phyloP scores from a whole-genome alignment of 352 stramenopile species.

The Halophytophthora batemanensis region DNA sequence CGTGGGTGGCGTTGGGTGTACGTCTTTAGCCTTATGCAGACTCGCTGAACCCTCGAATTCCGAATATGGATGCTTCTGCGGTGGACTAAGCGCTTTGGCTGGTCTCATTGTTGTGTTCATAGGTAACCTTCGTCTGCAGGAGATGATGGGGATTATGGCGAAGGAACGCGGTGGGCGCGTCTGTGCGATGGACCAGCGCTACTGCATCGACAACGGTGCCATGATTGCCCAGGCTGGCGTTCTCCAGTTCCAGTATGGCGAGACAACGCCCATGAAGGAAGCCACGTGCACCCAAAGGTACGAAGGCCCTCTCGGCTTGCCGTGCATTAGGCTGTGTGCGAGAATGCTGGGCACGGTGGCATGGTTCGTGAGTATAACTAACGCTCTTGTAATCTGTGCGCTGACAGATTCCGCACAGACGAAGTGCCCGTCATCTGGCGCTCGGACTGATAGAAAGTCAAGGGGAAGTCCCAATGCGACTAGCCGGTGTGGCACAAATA shows the following conservation, averaged over 20 bases:
- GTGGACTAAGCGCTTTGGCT: neutral
- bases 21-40: slow-evolving; percentile 25
- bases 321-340: too few relatives aligned
- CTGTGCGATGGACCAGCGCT: slow-evolving; percentile 98
- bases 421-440: slow-evolving; percentile 97
- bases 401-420: slow-evolving; percentile 94
- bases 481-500: too few relatives aligned
- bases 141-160: slow-evolving; percentile 99
- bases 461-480: too few relatives aligned
- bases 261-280: slow-evolving; percentile 88
- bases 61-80: neutral
- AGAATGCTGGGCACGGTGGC: too few relatives aligned
- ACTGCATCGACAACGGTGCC: slow-evolving; percentile 99
- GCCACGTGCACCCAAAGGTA: slow-evolving; percentile 93
- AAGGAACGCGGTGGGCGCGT: slow-evolving; percentile 92
- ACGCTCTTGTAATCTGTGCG: neutral
- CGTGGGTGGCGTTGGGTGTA: slow-evolving; percentile 98
- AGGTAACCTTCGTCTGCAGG: slow-evolving; percentile 84
- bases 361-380: neutral
- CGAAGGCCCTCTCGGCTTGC: neutral
- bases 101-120: neutral
- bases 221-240: slow-evolving; percentile 99
- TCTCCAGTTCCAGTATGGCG: slow-evolving; percentile 95
- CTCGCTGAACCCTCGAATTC: neutral
- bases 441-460: slow-evolving; percentile 39